Evolutionary conservation across 2,329 filamentous ascomycete genomes (phyloP).

Genomic region (Aspergillus sp.): DNA sequence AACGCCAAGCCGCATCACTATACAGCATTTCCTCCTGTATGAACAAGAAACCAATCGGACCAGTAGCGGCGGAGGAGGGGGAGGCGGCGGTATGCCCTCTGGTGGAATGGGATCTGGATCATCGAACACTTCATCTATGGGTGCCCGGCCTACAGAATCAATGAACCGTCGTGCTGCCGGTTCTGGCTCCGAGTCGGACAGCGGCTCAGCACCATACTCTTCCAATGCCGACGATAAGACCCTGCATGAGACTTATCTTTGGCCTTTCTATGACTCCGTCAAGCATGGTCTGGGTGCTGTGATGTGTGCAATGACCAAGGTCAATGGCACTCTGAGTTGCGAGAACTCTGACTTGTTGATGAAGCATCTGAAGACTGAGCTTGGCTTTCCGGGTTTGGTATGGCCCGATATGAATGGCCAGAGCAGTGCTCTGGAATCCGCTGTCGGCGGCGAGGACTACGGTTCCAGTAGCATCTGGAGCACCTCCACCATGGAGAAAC

Average conservation of each 20-base stretch:
- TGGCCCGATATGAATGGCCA: constrained; percentile 17
- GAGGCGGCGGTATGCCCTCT: not conserved
- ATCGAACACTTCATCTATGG: not conserved
- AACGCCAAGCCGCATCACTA: too few relatives aligned
- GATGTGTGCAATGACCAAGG: constrained; percentile 21
- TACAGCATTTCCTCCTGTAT: constrained; percentile 13
- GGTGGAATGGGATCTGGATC: not conserved
- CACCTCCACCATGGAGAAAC: constrained; percentile 3
- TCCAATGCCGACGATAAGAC: constrained; percentile 20
- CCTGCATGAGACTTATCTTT: constrained; percentile 18
- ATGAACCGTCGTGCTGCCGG: not conserved
- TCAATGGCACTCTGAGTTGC: constrained; percentile 12
- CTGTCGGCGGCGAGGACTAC: constrained; percentile 9
- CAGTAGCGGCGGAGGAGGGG: not conserved
- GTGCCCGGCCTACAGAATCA: not conserved
- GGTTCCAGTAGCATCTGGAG: constrained; percentile 13
- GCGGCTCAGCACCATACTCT: constrained; percentile 10
- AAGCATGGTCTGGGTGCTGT: constrained; percentile 16
- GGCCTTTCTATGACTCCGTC: constrained; percentile 18
- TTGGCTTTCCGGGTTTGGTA: constrained; percentile 19
- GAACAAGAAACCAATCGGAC: constrained; percentile 14
- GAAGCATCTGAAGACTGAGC: constrained; percentile 15
- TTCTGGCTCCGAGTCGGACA: not conserved
- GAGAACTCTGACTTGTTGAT: constrained; percentile 16
- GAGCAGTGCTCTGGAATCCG: constrained; percentile 5